Percentiles rank a stretch among this genome's conserved stretches.
Conservation (phyloP, 768 basidiomycete species). For the Pleurotus eryngii region DNA sequence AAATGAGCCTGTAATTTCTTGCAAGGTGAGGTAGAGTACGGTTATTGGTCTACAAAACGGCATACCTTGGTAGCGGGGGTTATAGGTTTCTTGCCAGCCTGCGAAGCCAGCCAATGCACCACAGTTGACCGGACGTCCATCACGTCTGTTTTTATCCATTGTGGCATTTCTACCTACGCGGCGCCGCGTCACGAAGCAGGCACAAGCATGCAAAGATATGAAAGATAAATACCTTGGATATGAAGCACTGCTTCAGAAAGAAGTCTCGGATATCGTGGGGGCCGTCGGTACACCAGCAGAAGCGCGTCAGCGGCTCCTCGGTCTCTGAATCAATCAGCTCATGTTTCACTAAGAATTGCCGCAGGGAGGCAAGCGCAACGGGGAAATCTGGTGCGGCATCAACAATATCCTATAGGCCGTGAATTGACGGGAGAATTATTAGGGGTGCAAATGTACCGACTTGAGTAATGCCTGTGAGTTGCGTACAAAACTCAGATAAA, state of each 20-base stretch:
- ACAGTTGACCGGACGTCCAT: slow-evolving; percentile 71
- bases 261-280: slow-evolving; percentile 84
- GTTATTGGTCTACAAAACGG: slow-evolving; percentile 7
- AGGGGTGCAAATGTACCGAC: slow-evolving; percentile 38
- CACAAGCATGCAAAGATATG: neutral
- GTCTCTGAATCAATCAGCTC: slow-evolving; percentile 62
- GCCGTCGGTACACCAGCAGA: slow-evolving; percentile 83
- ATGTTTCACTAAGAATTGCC: slow-evolving; percentile 66
- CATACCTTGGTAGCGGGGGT: slow-evolving; percentile 13
- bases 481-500: slow-evolving; percentile 80
- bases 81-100: slow-evolving; percentile 15
- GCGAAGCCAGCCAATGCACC: slow-evolving; percentile 37
- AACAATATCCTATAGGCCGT: slow-evolving; percentile 62
- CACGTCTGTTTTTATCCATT: slow-evolving; percentile 71
- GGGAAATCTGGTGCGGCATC: slow-evolving; percentile 75
- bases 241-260: slow-evolving; percentile 86
- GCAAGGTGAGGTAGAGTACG: neutral
- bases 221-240: slow-evolving; percentile 58
- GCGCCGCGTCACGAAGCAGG: neutral
- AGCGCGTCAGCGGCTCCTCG: slow-evolving; percentile 55
- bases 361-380: slow-evolving; percentile 60
- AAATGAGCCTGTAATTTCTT: slow-evolving; percentile 19
- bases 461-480: slow-evolving; percentile 90
- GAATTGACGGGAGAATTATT: neutral
- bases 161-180: slow-evolving; percentile 59